Evolutionary conservation across 495 filamentous ascomycete genomes (phyloP).

Genomic region (Hypoxylon fuscum): DNA sequence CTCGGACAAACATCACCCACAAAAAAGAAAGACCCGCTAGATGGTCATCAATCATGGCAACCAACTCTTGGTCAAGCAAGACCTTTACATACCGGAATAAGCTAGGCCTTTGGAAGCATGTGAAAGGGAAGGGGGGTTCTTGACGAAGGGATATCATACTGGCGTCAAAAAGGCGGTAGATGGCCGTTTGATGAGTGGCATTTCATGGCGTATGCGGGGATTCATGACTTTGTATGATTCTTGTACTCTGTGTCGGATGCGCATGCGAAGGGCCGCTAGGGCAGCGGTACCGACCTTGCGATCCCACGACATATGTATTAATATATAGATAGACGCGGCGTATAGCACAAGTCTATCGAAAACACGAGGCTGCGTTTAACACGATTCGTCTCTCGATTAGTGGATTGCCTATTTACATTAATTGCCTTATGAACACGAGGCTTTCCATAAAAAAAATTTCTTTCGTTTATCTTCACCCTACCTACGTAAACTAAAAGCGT

Average conservation of each 20-base stretch:
- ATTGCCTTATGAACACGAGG: no score
- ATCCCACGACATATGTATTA: conserved; percentile 21
- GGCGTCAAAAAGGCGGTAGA: conserved; percentile 24
- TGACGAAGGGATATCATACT: conserved; percentile 29
- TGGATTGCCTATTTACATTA: no score
- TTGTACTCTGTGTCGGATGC: background rate
- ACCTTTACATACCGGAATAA: conserved; percentile 14
- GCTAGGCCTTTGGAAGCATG: conserved; percentile 9
- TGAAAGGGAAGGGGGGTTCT: conserved; percentile 22
- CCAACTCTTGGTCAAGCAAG: conserved; percentile 12
- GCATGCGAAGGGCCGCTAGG: background rate
- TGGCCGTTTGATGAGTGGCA: conserved; percentile 33
- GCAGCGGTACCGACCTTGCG: conserved; percentile 2
- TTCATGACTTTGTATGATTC: conserved; percentile 32
- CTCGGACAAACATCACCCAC: no score
- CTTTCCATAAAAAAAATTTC: no score
- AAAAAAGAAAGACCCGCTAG: no score
- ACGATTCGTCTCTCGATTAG: no score
- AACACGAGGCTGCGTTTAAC: no score
- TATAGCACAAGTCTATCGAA: conserved; percentile 22
- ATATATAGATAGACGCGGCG: conserved; percentile 37
- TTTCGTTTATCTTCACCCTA: no score
- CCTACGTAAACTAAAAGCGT: no score
- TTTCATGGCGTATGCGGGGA: conserved; percentile 32
- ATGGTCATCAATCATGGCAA: conserved; percentile 15